phyloP scores from a whole-genome alignment of 345 rosid genomes.

The Durio zibethinus region DNA sequence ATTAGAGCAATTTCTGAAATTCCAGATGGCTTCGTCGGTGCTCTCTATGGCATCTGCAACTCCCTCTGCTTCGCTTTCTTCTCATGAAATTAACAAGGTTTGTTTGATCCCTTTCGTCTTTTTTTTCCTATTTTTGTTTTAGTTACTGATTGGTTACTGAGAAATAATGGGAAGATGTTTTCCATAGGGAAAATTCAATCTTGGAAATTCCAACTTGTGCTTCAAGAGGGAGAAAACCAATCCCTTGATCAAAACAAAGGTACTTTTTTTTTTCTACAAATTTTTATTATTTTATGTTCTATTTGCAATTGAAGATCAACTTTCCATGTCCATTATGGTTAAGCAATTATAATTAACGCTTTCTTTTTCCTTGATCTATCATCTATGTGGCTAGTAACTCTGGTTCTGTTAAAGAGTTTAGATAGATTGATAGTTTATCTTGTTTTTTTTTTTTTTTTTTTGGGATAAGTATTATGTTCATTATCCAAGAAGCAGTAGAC shows the following conservation, averaged over 20 bases:
- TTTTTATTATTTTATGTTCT: neutral
- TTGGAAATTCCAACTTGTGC: constrained; percentile 39
- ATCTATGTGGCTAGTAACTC: too few relatives aligned
- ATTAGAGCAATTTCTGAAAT: neutral
- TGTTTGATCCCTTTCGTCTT: neutral
- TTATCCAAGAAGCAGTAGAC: too few relatives aligned
- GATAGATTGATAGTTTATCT: neutral
- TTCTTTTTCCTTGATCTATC: neutral
- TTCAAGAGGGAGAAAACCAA: constrained; percentile 31
- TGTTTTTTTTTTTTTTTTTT: neutral
- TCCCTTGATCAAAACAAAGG: constrained; percentile 52
- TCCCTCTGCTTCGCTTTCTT: constrained; percentile 45
- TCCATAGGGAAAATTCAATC: constrained; percentile 56
- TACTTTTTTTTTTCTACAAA: constrained; percentile 8
- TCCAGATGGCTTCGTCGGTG: constrained; percentile 65
- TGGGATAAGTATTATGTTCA: too few relatives aligned
- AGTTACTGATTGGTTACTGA: constrained; percentile 16
- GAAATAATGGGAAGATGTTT: neutral
- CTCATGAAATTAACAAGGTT: constrained; percentile 60
- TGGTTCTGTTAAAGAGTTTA: neutral
- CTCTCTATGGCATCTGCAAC: constrained; percentile 51
- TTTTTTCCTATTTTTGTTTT: neutral
- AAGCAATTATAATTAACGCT: neutral
- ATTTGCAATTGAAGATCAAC: neutral
- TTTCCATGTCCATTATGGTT: neutral